phyloP scores from a whole-genome alignment of 495 filamentous ascomycete genomes.

The Cairneyella variabilis region DNA sequence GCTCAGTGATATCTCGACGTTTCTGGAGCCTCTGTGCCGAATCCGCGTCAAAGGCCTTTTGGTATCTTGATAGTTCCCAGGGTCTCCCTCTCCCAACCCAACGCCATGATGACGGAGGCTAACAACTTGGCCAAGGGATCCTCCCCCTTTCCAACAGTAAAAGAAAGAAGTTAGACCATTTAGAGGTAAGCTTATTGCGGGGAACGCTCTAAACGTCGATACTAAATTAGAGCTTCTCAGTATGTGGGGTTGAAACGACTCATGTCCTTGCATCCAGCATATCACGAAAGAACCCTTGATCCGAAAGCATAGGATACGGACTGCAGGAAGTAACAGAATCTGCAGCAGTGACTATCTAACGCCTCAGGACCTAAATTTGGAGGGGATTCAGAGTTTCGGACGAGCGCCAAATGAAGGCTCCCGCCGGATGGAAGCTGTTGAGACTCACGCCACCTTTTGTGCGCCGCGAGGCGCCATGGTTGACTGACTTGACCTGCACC shows the following conservation, averaged over 20 bases:
- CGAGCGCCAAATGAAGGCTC: background rate
- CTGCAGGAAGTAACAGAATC: constrained; percentile 6
- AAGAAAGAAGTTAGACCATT: too few relatives aligned
- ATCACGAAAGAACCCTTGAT: constrained; percentile 1
- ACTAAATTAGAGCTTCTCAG: background rate
- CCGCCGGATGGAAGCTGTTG: background rate
- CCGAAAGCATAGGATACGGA: constrained; percentile 4
- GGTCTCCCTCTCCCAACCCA: too few relatives aligned
- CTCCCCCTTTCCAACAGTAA: too few relatives aligned
- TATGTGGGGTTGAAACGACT: constrained; percentile 1
- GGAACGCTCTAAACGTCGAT: background rate
- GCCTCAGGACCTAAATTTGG: background rate
- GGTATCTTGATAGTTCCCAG: background rate
- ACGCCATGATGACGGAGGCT: too few relatives aligned
- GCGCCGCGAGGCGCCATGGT: background rate
- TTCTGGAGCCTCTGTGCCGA: background rate
- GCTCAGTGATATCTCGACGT: background rate
- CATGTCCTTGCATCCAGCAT: background rate
- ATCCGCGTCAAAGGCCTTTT: background rate
- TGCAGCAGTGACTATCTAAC: background rate
- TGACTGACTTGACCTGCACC: too few relatives aligned
- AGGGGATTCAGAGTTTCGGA: background rate
- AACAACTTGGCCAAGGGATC: too few relatives aligned
- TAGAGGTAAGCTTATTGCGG: constrained; percentile 6
- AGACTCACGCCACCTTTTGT: background rate